phyloP scores from a whole-genome alignment of 2,329 filamentous ascomycete species.

The Lecanicillium sp. region DNA sequence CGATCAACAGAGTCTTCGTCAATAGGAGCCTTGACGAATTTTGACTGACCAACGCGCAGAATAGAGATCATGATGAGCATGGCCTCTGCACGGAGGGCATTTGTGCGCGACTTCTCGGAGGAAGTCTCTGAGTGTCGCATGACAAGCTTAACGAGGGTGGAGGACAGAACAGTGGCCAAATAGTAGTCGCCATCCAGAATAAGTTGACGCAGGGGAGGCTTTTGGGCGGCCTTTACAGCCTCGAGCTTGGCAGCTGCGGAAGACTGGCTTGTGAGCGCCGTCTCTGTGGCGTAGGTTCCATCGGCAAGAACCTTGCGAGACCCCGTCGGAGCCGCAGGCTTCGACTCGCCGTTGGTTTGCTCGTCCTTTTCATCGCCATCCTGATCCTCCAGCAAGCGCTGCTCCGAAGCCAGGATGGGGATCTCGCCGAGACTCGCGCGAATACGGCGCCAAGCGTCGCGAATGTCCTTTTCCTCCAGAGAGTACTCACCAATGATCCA shows the following conservation, averaged over 20 bases:
- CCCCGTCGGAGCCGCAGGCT: conserved; percentile 68
- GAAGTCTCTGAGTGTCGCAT: conserved; percentile 97
- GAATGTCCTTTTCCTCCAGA: conserved; percentile 85
- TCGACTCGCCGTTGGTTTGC: conserved; percentile 75
- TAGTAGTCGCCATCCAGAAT: conserved; percentile 98
- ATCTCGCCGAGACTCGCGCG: conserved; percentile 92
- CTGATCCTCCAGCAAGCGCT: conserved; percentile 81
- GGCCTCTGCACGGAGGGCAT: conserved; percentile 88
- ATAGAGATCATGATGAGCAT: conserved; percentile 99
- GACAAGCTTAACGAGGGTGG: conserved; percentile 92
- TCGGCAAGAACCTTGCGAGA: conserved; percentile 91
- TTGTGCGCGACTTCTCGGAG: conserved; percentile 76
- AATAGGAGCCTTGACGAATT: conserved; percentile 94
- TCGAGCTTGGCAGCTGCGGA: conserved; percentile 86
- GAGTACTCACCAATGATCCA: conserved; percentile 99
- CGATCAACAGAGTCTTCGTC: conserved; percentile 98
- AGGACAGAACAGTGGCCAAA: conserved; percentile 88
- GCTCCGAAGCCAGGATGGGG: conserved; percentile 90
- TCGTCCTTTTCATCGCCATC: conserved; percentile 59
- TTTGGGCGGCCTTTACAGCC: conserved; percentile 93
- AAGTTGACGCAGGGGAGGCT: conserved; percentile 87
- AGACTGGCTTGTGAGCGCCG: conserved; percentile 87
- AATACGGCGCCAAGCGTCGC: conserved; percentile 95
- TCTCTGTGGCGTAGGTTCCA: conserved; percentile 96
- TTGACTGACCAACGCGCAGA: conserved; percentile 95